Evolutionary conservation across 2,329 filamentous ascomycete genomes (phyloP).

Genomic region (Lachnellula subtilissima): DNA sequence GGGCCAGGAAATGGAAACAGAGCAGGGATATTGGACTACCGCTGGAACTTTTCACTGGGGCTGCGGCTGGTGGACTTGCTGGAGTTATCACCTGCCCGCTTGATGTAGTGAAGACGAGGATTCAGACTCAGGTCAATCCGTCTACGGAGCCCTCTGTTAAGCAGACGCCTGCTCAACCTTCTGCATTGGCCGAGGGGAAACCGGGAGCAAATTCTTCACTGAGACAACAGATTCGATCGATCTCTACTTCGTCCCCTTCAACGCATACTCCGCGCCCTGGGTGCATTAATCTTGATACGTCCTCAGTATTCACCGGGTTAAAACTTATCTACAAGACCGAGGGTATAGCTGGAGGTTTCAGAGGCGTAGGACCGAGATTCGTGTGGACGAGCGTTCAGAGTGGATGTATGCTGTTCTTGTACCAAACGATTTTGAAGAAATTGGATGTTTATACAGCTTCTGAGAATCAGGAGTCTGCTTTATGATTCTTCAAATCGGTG

Average conservation of each 20-base stretch:
- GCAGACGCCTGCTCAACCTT: constrained; percentile 16
- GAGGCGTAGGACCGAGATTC: constrained; percentile 84
- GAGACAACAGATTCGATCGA: constrained; percentile 58
- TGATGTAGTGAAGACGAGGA: constrained; percentile 93
- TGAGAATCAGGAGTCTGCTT: constrained; percentile 18
- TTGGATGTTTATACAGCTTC: constrained; percentile 49
- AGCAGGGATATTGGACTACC: constrained; percentile 79
- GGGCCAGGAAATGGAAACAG: constrained; percentile 74
- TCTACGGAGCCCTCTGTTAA: constrained; percentile 28
- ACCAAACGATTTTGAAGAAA: constrained; percentile 78
- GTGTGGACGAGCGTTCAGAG: constrained; percentile 98
- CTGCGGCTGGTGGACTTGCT: constrained; percentile 83
- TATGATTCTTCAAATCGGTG: constrained; percentile 14
- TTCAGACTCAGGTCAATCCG: constrained; percentile 80
- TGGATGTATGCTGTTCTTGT: constrained; percentile 92
- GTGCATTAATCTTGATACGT: constrained; percentile 77
- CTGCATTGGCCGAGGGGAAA: constrained; percentile 17
- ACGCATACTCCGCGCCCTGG: constrained; percentile 77
- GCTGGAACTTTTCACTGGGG: constrained; percentile 84
- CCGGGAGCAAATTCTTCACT: constrained; percentile 27
- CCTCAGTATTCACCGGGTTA: constrained; percentile 79
- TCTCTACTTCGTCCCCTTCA: constrained; percentile 86
- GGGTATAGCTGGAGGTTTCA: constrained; percentile 84
- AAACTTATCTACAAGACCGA: constrained; percentile 86
- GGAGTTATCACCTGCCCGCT: constrained; percentile 93